Evolutionary conservation across 2,329 filamentous ascomycete species (phyloP).

Genomic region (Microdochium nivale): DNA sequence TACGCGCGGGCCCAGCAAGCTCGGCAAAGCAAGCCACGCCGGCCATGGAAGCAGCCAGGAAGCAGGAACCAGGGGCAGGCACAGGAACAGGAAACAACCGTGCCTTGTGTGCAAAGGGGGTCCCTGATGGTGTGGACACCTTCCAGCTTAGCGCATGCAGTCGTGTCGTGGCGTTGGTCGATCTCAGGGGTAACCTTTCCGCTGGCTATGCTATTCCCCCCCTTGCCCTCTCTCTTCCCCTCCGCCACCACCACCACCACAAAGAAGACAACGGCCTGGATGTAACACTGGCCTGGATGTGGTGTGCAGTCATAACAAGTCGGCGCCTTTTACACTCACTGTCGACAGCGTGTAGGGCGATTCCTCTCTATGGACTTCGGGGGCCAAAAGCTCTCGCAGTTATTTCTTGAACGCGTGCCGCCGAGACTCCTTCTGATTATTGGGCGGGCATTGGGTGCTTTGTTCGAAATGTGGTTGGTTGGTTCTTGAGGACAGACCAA

Average conservation of each 20-base stretch:
- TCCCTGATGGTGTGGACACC: not conserved
- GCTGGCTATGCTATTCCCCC: not conserved
- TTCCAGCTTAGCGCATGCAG: not conserved
- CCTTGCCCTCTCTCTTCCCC: not conserved
- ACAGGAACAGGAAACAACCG: not conserved
- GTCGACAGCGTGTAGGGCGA: not conserved
- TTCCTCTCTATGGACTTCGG: too few relatives aligned
- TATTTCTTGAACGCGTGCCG: too few relatives aligned
- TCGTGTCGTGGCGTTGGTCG: not conserved
- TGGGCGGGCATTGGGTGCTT: not conserved
- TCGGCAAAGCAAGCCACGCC: too few relatives aligned
- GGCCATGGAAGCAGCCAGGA: not conserved
- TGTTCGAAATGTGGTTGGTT: not conserved
- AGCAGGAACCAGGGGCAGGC: not conserved
- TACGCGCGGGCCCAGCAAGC: not conserved
- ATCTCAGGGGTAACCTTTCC: not conserved
- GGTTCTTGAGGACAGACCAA: not conserved
- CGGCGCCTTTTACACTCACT: too few relatives aligned
- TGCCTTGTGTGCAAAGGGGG: not conserved
- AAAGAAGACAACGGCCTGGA: not conserved
- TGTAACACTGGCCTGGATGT: not conserved
- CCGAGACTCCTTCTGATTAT: too few relatives aligned
- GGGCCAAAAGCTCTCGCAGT: too few relatives aligned
- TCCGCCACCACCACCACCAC: not conserved
- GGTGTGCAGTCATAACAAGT: too few relatives aligned